Percentiles rank a stretch among this genome's conserved stretches.
These are phyloP conservation scores for Fusarium redolens DNA, from an alignment of 2,329 filamentous ascomycete species.

Conservation along the genomic window DNA sequence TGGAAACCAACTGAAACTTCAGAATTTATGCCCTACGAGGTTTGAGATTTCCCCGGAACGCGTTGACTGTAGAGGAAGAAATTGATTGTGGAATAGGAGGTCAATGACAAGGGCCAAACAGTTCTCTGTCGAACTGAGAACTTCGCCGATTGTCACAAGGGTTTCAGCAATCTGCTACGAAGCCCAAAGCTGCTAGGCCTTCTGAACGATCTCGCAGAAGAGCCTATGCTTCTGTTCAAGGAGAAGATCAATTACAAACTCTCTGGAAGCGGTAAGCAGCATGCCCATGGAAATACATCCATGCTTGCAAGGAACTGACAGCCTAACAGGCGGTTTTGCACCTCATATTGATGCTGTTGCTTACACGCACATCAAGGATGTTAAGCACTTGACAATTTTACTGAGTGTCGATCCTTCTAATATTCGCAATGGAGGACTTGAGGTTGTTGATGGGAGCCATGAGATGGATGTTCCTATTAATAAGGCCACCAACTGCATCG, in stretches of 20 bases:
- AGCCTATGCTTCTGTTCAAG: neutral
- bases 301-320: neutral
- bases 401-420: neutral
- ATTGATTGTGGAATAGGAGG: neutral
- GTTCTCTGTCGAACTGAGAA: neutral
- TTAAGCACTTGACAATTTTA: neutral
- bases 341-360: conserved; percentile 1
- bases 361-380: neutral
- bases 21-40: neutral
- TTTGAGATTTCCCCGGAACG: fast-evolving
- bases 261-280: neutral
- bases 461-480: neutral
- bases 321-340: neutral
- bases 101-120: neutral
- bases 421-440: neutral
- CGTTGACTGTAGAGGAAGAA: fast-evolving
- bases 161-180: neutral
- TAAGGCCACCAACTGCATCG: neutral
- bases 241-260: conserved; percentile 1
- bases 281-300: no score
- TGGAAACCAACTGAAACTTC: neutral
- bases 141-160: neutral
- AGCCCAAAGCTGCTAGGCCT: neutral
- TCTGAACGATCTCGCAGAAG: neutral
- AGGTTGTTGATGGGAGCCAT: neutral